These are phyloP conservation scores for Penicillium sp. DNA, from an alignment of 2,329 filamentous ascomycete genomes.

Conservation along the genomic window DNA sequence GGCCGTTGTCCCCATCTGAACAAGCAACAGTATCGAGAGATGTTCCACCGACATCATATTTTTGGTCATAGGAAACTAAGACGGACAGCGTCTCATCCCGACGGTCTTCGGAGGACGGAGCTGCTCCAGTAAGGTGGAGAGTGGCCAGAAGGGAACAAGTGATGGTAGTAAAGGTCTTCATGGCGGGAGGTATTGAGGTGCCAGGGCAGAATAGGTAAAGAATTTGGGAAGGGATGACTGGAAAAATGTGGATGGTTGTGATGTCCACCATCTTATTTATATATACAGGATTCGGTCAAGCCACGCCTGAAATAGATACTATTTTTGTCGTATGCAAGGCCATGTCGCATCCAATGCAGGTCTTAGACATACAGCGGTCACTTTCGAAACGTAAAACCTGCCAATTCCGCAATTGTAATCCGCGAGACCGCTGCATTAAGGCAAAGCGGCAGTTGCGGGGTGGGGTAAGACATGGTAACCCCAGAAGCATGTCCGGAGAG, in stretches of 20 bases:
- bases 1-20: slow-evolving; percentile 38
- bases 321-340: slow-evolving; percentile 4
- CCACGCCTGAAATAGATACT: neutral
- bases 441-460: slow-evolving; percentile 3
- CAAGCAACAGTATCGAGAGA: slow-evolving; percentile 54
- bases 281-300: slow-evolving; percentile 3
- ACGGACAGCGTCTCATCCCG: slow-evolving; percentile 20
- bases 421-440: slow-evolving; percentile 5
- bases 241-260: neutral
- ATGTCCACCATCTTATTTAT: slow-evolving; percentile 9
- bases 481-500: slow-evolving; percentile 3
- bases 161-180: slow-evolving; percentile 27
- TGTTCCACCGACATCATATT: slow-evolving; percentile 63
- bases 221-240: neutral
- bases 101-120: slow-evolving; percentile 13
- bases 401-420: neutral
- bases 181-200: slow-evolving; percentile 2
- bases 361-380: slow-evolving; percentile 16
- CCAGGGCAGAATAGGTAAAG: neutral
- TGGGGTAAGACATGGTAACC: slow-evolving; percentile 18
- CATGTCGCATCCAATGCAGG: slow-evolving; percentile 10
- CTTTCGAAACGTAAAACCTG: neutral
- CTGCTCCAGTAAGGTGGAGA: slow-evolving; percentile 24
- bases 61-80: slow-evolving; percentile 67
- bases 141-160: slow-evolving; percentile 21